Evolutionary conservation across 345 rosid species (phyloP), one percentile per base, ranked within the genome.

Genomic region (Gossypium thurberi): DNA sequence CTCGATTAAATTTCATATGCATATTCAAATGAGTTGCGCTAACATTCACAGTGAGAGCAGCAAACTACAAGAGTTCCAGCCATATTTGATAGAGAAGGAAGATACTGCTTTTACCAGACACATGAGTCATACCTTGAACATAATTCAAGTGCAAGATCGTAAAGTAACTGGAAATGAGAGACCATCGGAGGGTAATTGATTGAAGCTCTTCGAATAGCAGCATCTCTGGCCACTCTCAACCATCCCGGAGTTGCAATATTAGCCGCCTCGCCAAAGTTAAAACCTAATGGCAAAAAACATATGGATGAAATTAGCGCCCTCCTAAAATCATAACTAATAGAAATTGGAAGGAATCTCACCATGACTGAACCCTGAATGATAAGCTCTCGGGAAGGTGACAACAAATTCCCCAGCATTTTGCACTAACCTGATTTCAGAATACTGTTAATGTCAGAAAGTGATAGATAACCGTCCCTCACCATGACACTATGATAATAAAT

Each of bases 311-410:
- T 63, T 48, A 70, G 53, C 15, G 25, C 50, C 76, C 46, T 37
- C 58, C 61, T n/a, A 26, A 14, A 23, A 56, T 21, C 44, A 13
- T 48, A 78, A 7, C 67, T 66, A 81, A 58, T 46, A 76, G 46
- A 66, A 65, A 51, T 52, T 46, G 18, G 63, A 61, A 65, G 62
- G 66, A 26, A 52, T 23, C 82, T 85, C 75, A 93, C 99, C 99
- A 72, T 93, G 97, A 86, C 99, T 96, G 81, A 96, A 96, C 71
- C 99, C 99, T 18, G 96, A 88, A 85, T 96, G 99, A 82, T 96
- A 96, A 52, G 98, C 99, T 83, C 98, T 87, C 62, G 99, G 99
- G 78, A 96, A 96, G 20, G 99, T 95, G 78, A 95, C 91, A 46
- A 95, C 97, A 80, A 87, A 95, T 70, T 95, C 99, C 65, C 96